phyloP scores from a whole-genome alignment of 176 grass and related monocot species.

The Poa annua region DNA sequence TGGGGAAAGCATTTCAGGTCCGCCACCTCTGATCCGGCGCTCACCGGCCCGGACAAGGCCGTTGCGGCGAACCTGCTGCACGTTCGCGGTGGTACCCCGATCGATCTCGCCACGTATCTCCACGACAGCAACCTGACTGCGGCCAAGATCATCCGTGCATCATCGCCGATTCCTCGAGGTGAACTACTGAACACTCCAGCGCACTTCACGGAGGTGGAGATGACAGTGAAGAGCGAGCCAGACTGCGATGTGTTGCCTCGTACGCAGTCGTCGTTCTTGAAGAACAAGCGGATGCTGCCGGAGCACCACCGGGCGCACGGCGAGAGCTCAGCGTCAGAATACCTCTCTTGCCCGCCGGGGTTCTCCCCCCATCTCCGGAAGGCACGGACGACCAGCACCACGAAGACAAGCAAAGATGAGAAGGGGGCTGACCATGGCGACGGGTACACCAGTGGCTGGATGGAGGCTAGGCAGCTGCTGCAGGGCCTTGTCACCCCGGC shows the following conservation, averaged over 20 bases:
- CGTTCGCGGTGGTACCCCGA: neutral
- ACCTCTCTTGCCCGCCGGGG: neutral
- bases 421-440: neutral
- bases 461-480: slow-evolving; percentile 13
- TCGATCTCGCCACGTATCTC: slow-evolving; percentile 18
- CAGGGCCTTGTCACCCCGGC: slow-evolving; percentile 35
- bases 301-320: neutral
- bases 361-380: slow-evolving; percentile 4
- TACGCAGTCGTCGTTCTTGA: neutral
- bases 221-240: slow-evolving; percentile 24
- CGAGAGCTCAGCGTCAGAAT: neutral
- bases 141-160: neutral
- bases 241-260: neutral
- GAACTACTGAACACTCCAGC: neutral
- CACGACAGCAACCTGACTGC: neutral
- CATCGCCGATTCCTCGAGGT: neutral
- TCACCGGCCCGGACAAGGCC: neutral
- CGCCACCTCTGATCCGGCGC: neutral
- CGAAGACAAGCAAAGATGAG: neutral
- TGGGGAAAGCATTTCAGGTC: neutral
- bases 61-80: neutral
- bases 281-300: slow-evolving; percentile 32
- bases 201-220: neutral
- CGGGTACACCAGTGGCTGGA: neutral
- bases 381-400: neutral